phyloP scores from a whole-genome alignment of 768 basidiomycete genomes.

The Russula earlei region DNA sequence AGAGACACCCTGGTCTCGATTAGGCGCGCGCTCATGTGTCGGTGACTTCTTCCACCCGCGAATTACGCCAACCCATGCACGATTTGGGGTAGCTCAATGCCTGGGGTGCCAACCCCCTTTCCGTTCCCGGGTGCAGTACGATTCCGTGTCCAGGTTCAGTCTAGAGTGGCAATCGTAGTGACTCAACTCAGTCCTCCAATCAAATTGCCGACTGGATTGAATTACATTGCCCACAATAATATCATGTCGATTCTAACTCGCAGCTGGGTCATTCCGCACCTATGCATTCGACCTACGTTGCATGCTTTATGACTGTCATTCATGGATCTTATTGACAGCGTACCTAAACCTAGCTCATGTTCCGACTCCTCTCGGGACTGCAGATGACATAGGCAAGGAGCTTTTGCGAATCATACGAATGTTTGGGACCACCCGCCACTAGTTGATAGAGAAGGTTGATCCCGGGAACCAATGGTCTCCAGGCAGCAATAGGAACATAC shows the following conservation, averaged over 20 bases:
- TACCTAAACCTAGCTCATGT: neutral
- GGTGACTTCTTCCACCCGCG: neutral
- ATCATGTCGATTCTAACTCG: neutral
- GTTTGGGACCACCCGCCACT: neutral
- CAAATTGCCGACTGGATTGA: too few species aligned
- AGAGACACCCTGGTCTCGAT: neutral
- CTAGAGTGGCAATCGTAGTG: too few species aligned
- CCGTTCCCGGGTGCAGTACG: neutral
- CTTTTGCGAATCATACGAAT: too few species aligned
- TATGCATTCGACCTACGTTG: neutral
- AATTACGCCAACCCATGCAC: neutral
- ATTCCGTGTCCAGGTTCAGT: too few species aligned
- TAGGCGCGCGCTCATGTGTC: neutral
- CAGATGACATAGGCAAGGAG: neutral
- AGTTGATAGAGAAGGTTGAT: neutral
- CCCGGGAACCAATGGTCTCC: neutral
- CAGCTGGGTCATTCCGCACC: neutral
- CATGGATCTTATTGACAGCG: neutral
- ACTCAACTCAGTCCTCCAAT: too few species aligned
- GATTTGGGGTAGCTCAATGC: neutral
- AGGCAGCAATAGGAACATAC: too few species aligned
- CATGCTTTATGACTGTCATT: neutral
- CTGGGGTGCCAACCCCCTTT: neutral
- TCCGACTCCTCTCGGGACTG: too few species aligned
- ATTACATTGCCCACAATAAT: too few species aligned